Base-by-base conservation (phyloP, 805 yeast species). In the Cyberlindnera nakhonratchasimensis region DNA sequence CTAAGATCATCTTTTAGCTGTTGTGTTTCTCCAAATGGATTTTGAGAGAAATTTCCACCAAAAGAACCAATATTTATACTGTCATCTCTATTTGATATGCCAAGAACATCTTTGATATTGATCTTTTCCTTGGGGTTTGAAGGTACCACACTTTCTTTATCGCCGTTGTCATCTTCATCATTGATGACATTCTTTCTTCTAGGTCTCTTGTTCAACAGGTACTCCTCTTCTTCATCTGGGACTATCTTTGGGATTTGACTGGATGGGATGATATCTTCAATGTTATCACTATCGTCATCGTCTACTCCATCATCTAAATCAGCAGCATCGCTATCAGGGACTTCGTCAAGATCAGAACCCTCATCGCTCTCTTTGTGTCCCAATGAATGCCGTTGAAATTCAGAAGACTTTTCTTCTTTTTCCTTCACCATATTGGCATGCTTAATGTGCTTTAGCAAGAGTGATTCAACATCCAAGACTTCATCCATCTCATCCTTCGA, bases 331-430 rank as follows among this genome's bases (percentile, higher is more conserved):
- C 52, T 51, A 1, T 51, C 57, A 4, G 54, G 51, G 9, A 57
- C 59, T 10, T 46, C 48, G 28, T 39, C 42, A 19, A 38, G 24
- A 14, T 37, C 50, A 23, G 23, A 41, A 17, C 40, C 51, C 4
- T 37, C 46, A 4, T 43, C 42, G 1, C 40, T 50, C 4, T 36
- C 39, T 11, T 46, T 52, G 23, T 50, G 46, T 14, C 37, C 54
- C 31, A 16, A 18, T 5, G 37, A 23, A 24, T 5, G 17, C 35
- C 14, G n/a, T 22, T 12, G 14, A 9, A 14, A 8, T 19, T 20
- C 19, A n/a, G 29, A 11, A 6, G 22, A 57, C 63, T 2, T 46
- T 28, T 58, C 60, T 42, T 66, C 68, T 39, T 62, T 65, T 65
- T 77, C 54, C 40, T 53, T 51, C 20, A 53, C 45, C 22, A 37